Conservation (phyloP, 176 grass and related monocot genomes). For the Triticum dicoccoides region DNA sequence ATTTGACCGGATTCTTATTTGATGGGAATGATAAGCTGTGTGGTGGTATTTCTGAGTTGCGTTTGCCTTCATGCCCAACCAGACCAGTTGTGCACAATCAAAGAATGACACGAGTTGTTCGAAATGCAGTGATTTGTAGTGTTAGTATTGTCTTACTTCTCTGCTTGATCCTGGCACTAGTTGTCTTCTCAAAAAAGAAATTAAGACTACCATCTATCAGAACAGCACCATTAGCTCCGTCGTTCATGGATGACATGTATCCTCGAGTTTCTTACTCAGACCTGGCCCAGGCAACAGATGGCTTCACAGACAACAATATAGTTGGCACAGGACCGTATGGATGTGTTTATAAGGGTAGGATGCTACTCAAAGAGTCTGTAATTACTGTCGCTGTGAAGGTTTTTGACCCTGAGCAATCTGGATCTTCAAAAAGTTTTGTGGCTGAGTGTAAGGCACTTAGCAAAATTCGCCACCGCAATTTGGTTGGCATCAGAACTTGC, state of each 20-base stretch:
- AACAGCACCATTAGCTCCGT: background rate
- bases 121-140: background rate
- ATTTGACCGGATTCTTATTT: conserved; percentile 26
- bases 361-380: background rate
- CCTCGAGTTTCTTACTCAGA: conserved; percentile 30
- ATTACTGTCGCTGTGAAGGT: conserved; percentile 32
- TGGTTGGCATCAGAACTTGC: conserved; percentile 32
- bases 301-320: conserved; percentile 24
- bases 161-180: background rate
- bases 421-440: conserved; percentile 33
- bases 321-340: conserved; percentile 34
- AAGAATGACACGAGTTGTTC: background rate
- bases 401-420: conserved; percentile 25
- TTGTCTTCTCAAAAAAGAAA: background rate
- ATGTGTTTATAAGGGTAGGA: conserved; percentile 33
- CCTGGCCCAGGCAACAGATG: conserved; percentile 17
- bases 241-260: background rate
- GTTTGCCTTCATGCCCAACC: conserved; percentile 22
- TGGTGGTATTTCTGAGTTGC: conserved; percentile 24
- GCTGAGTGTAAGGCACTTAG: conserved; percentile 30
- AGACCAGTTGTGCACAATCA: background rate
- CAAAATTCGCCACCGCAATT: conserved; percentile 43
- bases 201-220: background rate
- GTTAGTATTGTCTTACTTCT: background rate
- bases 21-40: conserved; percentile 40